A percentile compares a stretch with the other conserved stretches of the same genome.
These are phyloP conservation scores for Balakata baccata DNA, from an alignment of 345 rosid species.

Conservation along the genomic window DNA sequence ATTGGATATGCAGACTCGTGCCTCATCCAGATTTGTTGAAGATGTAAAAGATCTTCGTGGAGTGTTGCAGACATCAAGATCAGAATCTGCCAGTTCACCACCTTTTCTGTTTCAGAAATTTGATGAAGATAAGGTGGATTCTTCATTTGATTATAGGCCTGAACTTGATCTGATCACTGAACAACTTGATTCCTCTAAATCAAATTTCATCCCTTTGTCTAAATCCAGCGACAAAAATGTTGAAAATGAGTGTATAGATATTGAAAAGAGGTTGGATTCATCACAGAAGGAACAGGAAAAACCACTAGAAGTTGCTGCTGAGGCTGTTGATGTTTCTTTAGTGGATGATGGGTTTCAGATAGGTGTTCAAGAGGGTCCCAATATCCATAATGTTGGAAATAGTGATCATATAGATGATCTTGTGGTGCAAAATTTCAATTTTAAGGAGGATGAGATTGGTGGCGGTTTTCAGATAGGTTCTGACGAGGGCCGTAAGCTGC, in stretches of 20 bases:
- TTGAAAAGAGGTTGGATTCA: slow-evolving; percentile 37
- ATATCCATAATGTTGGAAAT: slow-evolving; percentile 24
- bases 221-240: slow-evolving; percentile 29
- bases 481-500: slow-evolving; percentile 39
- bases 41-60: slow-evolving; percentile 79
- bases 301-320: slow-evolving; percentile 23
- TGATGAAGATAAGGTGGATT: slow-evolving; percentile 44
- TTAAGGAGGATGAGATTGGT: slow-evolving; percentile 37
- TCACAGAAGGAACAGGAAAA: slow-evolving; percentile 31
- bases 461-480: slow-evolving; percentile 18
- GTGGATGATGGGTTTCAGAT: slow-evolving; percentile 24
- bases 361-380: slow-evolving; percentile 35
- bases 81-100: slow-evolving; percentile 29
- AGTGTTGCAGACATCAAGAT: slow-evolving; percentile 51
- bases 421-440: slow-evolving; percentile 24
- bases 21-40: slow-evolving; percentile 35
- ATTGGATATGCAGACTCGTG: slow-evolving; percentile 30
- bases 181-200: slow-evolving; percentile 35
- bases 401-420: slow-evolving; percentile 22
- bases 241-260: slow-evolving; percentile 39
- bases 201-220: slow-evolving; percentile 20
- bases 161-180: slow-evolving; percentile 37
- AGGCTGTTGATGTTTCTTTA: slow-evolving; percentile 22
- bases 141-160: slow-evolving; percentile 36
- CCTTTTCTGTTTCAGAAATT: too few species aligned